Base-by-base conservation (phyloP, 2,329 filamentous ascomycete species). In the Beauveria sp. region DNA sequence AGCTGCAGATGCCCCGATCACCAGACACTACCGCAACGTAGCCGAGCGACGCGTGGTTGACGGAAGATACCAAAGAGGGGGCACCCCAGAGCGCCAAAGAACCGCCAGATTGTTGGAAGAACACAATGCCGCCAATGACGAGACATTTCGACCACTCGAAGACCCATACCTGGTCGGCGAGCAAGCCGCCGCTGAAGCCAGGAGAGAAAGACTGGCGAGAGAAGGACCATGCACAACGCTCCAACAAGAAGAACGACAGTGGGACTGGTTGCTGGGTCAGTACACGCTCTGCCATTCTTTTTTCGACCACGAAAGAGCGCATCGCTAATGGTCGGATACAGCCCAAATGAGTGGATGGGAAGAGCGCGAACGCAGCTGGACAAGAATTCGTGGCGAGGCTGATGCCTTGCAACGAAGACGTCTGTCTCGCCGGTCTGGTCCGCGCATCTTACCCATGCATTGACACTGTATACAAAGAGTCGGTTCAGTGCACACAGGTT, bases 111-210 rank as follows among this genome's bases (percentile, higher is more conserved):
- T 49, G 14, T n/a, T 34, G n/a, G 51, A 59, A n/a, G 58, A 57
- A 26, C 43, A 47, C 3, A 53, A 60, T 16, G 34, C 34, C 18
- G 46, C 45, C n/a, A 46, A 59, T 49, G 60, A 67, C 30, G 42
- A 63, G 26, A 40, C 66, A 67, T 53, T 70, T 71, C 77, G 80
- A 7, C 85, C 84, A 3, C 77, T 86, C 20, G 87, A 90, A 72
- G 87, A 89, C 65, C 86, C 86, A 0, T 80, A 86, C 61, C 75
- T 89, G 10, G 87, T 89, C 2, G 87, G 87, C 40, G 86, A 88
- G 72, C 79, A 79, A 56, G 86, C 86, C 3, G 87, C 87, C 2
- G 76, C 78, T 10, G 72, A 78, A 64, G 84, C 85, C 8, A 77
- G 83, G 49, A 73, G 74, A n/a, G 82, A 83, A 68, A 77, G 86